Evolutionary conservation across 805 yeast genomes (phyloP), one percentile per base, ranked within the genome.

Genomic region (Candida incommunis): DNA sequence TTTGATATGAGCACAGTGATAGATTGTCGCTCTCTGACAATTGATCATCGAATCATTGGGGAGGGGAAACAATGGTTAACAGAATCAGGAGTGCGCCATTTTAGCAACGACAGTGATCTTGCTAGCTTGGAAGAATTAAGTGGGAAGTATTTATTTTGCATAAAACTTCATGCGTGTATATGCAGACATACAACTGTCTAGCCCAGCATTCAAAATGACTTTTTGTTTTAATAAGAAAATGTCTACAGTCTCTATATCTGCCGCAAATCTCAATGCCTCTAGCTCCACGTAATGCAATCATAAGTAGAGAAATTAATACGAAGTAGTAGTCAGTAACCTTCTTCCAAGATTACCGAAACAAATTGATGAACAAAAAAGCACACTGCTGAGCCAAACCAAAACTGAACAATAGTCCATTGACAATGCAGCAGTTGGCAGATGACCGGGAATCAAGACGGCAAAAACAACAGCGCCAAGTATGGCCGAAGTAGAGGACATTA

Each of bases 261-360:
- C 22, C 15, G 15, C 15, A 26, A 13, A 13, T 26, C 31, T 26
- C 15, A 26, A 26, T 26, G 15, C 31, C 15, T 26, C 15, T 26
- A 26, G 15, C 15, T 13, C 31, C 15, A 11, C 11, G 15, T 15
- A 13, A 26, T 15, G 11, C 11, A 13, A 26, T 26, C 31, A 11
- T 26, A 13, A 34, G 20, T 7, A 34, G n/a, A n/a, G n/a, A n/a
- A n/a, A n/a, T n/a, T n/a, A n/a, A n/a, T n/a, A n/a, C n/a, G n/a
- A n/a, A n/a, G n/a, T n/a, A n/a, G n/a, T n/a, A n/a, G 55, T 41
- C 41, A 57, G 51, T n/a, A 62, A 51, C 22, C 63, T 51, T 3
- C 69, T 53, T 18, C 69, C 69, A 11, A 65, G 51, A 47, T 61
- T 60, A 18, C 69, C 69, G 43, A 63, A 61, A 41, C 64, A 54